These are phyloP conservation scores for Pseudogymnoascus sp. DNA, from an alignment of 2,329 filamentous ascomycete species.

Conservation along the genomic window DNA sequence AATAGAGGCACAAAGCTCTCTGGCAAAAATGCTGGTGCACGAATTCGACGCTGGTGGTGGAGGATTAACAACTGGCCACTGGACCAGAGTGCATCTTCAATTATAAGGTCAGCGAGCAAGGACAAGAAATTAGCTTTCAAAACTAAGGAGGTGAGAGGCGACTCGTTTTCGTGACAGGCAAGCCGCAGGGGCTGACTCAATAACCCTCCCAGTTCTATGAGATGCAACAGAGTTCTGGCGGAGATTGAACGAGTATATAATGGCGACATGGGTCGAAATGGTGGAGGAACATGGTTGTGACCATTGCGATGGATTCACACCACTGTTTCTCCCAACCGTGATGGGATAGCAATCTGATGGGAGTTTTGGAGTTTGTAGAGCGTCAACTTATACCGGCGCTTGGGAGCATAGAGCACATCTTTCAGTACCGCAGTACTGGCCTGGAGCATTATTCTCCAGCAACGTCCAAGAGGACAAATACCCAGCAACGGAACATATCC, in stretches of 20 bases:
- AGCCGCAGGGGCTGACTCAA: conserved; percentile 1
- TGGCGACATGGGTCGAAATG: neutral
- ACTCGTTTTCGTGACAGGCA: neutral
- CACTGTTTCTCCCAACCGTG: neutral
- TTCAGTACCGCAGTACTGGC: neutral
- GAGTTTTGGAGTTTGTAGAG: neutral
- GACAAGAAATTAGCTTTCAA: conserved; percentile 3
- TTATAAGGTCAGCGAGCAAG: neutral
- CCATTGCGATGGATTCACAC: neutral
- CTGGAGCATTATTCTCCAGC: neutral
- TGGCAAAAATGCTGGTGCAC: conserved; percentile 68
- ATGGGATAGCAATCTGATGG: neutral
- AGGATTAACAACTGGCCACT: conserved; percentile 75
- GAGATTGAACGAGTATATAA: neutral
- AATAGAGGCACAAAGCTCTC: conserved; percentile 71
- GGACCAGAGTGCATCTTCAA: neutral
- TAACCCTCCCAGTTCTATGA: conserved; percentile 3
- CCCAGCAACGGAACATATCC: neutral
- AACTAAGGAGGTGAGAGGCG: conserved; percentile 9
- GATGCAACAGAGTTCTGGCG: conserved; percentile 5
- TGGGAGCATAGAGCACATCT: neutral
- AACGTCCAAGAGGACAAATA: neutral
- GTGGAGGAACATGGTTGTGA: neutral
- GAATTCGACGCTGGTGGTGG: conserved; percentile 88
- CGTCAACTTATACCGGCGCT: neutral